Percentiles rank a stretch among this genome's conserved stretches.
These are phyloP conservation scores for Lipomyces sp. DNA, from an alignment of 805 yeast species.

Conservation along the genomic window DNA sequence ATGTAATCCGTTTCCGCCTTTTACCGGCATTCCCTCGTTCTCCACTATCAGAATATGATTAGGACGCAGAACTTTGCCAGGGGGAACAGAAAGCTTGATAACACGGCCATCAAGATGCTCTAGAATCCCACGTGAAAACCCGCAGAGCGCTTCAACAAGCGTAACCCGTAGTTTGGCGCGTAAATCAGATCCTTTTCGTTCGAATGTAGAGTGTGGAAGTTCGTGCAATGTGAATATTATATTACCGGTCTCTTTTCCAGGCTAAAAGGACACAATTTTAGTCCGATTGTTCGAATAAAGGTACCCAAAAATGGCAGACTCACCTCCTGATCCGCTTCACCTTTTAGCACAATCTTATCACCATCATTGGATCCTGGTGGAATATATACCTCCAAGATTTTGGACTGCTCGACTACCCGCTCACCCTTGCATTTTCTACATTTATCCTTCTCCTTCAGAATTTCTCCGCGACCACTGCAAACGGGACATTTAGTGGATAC, in stretches of 20 bases:
- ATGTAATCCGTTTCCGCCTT: conserved; percentile 42
- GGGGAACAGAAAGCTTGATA: conserved; percentile 60
- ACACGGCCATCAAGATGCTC: conserved; percentile 82
- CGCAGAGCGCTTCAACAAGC: conserved; percentile 81
- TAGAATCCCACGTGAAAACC: conserved; percentile 67
- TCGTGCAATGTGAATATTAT: conserved; percentile 66
- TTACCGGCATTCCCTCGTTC: conserved; percentile 84
- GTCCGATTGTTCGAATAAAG: not conserved
- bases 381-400: conserved; percentile 75
- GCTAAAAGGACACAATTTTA: conserved; percentile 16
- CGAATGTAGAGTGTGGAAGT: conserved; percentile 55
- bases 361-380: conserved; percentile 69
- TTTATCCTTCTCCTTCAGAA: conserved; percentile 64
- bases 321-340: conserved; percentile 73
- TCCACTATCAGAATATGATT: conserved; percentile 66
- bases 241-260: conserved; percentile 78
- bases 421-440: conserved; percentile 79
- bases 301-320: not conserved
- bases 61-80: conserved; percentile 82
- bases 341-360: conserved; percentile 63
- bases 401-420: conserved; percentile 64
- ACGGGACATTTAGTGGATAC: conserved; percentile 63
- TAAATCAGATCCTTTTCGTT: conserved; percentile 66
- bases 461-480: conserved; percentile 74
- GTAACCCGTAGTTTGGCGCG: conserved; percentile 64